Base-by-base conservation (phyloP, 106 monocot genomes). In the Vanilla planifolia region DNA sequence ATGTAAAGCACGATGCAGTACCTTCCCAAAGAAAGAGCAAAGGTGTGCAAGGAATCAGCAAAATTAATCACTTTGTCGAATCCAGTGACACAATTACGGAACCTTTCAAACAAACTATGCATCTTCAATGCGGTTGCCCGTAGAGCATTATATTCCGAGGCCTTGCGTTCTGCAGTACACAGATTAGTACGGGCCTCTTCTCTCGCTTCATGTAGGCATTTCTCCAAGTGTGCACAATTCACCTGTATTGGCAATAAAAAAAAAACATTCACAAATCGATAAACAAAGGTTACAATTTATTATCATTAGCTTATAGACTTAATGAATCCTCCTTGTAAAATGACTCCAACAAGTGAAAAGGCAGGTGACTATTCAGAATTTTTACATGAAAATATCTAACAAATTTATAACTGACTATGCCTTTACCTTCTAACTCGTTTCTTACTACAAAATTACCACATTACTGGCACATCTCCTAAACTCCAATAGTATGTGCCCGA, bases 201-300 rank as follows among this genome's bases (percentile, higher is more conserved):
- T 78, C 96, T 88, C 42, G 96, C 96, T 73, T 98, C 87, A 73
- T 88, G 96, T 36, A 98, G 67, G 65, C 84, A 80, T 62, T 98
- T 92, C 62, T 98, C 96, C 69, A 98, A 67, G 57, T 98, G 91
- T 33, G 65, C 96, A 73, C 91, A 92, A 48, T 98, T 98, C 82
- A 92, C 79, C 96, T 98, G 72, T 58, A 48, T 51, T 33, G 37
- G 51, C 6, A 47, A 42, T 37, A 37, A 55, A 8, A 15, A 44
- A 55, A 45, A 7, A n/a, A 43, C n/a, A n/a, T n/a, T n/a, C n/a
- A n/a, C n/a, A n/a, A n/a, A n/a, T n/a, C n/a, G n/a, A n/a, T n/a
- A n/a, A n/a, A n/a, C n/a, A n/a, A n/a, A n/a, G n/a, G n/a, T n/a
- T n/a, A n/a, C n/a, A n/a, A n/a, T n/a, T n/a, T n/a, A n/a, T n/a